Evolutionary conservation across 1,139 yeast species (phyloP).

Genomic region (Nakaseomyces kungkrabaensis): DNA sequence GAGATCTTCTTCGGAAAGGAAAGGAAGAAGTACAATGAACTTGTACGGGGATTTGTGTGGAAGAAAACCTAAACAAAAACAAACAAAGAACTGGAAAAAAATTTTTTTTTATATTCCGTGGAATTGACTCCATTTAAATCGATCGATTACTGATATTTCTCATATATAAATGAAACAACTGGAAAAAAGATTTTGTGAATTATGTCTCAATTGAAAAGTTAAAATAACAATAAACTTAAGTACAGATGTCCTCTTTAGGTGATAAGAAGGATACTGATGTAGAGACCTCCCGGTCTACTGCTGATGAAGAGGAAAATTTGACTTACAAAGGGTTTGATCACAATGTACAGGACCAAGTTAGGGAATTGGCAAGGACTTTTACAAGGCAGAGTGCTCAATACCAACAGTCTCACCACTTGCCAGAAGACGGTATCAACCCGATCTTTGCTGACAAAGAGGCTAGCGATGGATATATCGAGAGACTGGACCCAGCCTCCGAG

Average conservation of each 20-base stretch:
- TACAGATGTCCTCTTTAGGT: not conserved
- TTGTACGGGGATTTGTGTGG: not conserved
- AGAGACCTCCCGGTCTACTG: constrained; percentile 3
- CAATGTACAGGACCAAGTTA: constrained; percentile 9
- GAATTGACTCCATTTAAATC: not conserved
- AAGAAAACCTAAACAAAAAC: not conserved
- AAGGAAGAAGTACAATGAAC: too few species aligned
- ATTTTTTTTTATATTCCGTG: not conserved
- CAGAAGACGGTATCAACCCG: constrained; percentile 7
- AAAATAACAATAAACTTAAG: not conserved
- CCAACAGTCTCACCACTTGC: not conserved
- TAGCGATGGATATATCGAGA: constrained; percentile 31
- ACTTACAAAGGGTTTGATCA: constrained; percentile 15
- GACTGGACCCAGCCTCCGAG: constrained; percentile 44
- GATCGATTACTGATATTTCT: not conserved
- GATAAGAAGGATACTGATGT: constrained; percentile 2
- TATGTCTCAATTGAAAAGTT: too few species aligned
- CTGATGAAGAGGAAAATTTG: constrained; percentile 5
- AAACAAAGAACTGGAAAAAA: not conserved
- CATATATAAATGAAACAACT: not conserved
- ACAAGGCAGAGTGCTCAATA: constrained; percentile 4
- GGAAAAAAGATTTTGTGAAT: not conserved
- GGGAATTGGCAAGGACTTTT: constrained; percentile 11
- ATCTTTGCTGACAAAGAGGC: constrained; percentile 5
- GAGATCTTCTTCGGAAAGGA: not conserved